phyloP scores from a whole-genome alignment of 805 yeast species.

The Metschnikowia dekortorum region DNA sequence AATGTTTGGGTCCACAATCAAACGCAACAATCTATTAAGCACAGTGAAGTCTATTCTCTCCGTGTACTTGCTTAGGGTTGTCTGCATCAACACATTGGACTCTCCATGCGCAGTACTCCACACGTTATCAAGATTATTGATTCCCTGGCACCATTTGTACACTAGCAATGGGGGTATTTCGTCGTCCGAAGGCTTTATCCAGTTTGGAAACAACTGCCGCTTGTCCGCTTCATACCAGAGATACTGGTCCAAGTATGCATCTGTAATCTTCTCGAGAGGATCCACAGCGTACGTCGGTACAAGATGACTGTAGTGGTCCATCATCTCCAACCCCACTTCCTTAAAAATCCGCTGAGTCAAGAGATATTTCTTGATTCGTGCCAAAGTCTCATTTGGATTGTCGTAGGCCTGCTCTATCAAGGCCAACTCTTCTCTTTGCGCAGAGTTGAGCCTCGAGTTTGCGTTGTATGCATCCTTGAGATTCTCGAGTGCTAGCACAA shows the following conservation, averaged over 20 bases:
- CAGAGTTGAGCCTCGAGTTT: conserved; percentile 70
- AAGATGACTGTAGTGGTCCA: conserved; percentile 81
- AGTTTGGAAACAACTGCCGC: conserved; percentile 82
- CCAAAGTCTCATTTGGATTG: conserved; percentile 89
- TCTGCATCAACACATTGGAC: conserved; percentile 78
- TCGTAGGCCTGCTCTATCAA: conserved; percentile 95
- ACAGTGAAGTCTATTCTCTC: conserved; percentile 89
- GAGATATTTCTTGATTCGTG: conserved; percentile 74
- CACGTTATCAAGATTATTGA: conserved; percentile 69
- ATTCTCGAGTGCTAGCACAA: conserved; percentile 84
- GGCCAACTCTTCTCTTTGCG: conserved; percentile 89
- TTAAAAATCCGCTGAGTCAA: conserved; percentile 89
- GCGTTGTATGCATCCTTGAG: conserved; percentile 70
- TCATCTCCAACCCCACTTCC: conserved; percentile 82
- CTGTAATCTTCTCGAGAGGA: conserved; percentile 92
- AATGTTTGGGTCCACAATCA: conserved; percentile 81
- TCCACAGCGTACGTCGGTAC: conserved; percentile 85
- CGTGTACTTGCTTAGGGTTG: conserved; percentile 62
- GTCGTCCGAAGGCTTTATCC: conserved; percentile 93
- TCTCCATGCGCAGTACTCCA: conserved; percentile 80
- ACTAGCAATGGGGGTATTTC: conserved; percentile 91
- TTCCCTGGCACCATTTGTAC: conserved; percentile 91
- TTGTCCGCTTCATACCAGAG: conserved; percentile 94
- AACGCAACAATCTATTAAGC: conserved; percentile 71
- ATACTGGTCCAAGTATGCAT: conserved; percentile 92